phyloP scores from a whole-genome alignment of 73 alveolate species.

The Tetrahymena borealis region DNA sequence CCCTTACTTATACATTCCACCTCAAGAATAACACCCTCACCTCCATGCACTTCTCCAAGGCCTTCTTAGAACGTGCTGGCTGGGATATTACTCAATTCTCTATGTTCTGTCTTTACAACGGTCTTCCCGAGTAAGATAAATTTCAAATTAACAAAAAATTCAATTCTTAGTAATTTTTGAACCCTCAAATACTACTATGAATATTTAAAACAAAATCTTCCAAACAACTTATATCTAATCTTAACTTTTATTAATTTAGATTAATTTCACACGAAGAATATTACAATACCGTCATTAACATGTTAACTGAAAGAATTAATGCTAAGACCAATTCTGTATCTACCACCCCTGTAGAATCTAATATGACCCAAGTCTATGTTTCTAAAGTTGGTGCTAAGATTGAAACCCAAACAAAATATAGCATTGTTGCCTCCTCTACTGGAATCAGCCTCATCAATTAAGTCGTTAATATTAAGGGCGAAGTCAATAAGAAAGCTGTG shows the following conservation, averaged over 20 bases:
- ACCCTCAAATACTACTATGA: background rate
- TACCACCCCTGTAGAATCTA: background rate
- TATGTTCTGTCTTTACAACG: conserved; percentile 1
- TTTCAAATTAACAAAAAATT: background rate
- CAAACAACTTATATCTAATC: background rate
- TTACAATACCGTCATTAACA: background rate
- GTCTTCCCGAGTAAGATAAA: background rate
- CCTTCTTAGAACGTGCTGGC: background rate
- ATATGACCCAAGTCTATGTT: background rate
- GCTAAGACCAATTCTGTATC: background rate
- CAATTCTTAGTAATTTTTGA: background rate
- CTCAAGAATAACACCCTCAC: background rate
- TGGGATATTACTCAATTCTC: background rate
- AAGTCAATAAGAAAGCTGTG: background rate
- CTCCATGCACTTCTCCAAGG: background rate
- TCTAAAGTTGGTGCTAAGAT: background rate
- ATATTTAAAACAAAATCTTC: background rate
- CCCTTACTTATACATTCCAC: background rate
- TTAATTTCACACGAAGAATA: background rate
- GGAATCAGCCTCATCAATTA: background rate
- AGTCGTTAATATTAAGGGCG: background rate
- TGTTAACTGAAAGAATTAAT: background rate
- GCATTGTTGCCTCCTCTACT: background rate
- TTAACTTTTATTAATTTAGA: background rate
- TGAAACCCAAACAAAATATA: background rate